These are phyloP conservation scores for Fragilaria crotonensis DNA, from an alignment of 108 stramenopile species.

Conservation along the genomic window DNA sequence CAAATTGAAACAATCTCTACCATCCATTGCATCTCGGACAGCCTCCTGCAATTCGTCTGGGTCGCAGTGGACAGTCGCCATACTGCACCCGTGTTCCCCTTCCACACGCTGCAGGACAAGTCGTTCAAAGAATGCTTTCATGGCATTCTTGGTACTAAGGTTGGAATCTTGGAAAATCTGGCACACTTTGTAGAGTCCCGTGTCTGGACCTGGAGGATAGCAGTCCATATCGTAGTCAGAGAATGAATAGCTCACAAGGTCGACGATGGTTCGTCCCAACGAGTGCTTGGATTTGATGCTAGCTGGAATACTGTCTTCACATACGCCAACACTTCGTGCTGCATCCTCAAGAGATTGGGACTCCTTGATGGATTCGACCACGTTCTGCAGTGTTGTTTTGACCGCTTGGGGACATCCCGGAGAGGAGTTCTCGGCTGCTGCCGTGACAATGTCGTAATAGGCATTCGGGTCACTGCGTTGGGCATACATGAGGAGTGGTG, in stretches of 20 bases:
- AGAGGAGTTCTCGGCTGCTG: constrained; percentile 45
- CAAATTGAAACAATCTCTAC: background rate
- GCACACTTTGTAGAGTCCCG: constrained; percentile 42
- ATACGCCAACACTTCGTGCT: constrained; percentile 30
- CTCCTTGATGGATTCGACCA: constrained; percentile 13
- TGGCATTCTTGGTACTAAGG: constrained; percentile 13
- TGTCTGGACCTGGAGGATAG: constrained; percentile 59
- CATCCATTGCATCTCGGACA: constrained; percentile 10
- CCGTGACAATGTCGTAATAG: constrained; percentile 61
- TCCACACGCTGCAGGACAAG: background rate
- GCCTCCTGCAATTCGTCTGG: background rate
- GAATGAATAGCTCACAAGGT: constrained; percentile 45
- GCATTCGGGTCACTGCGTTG: constrained; percentile 38
- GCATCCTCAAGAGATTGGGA: constrained; percentile 14
- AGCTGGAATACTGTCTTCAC: constrained; percentile 31
- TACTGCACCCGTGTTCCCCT: background rate
- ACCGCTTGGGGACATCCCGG: constrained; percentile 50
- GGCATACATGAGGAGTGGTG: constrained; percentile 60
- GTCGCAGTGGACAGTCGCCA: constrained; percentile 8
- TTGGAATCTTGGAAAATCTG: constrained; percentile 36
- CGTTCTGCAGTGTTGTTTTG: constrained; percentile 21
- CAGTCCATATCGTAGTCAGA: constrained; percentile 70
- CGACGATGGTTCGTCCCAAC: constrained; percentile 34
- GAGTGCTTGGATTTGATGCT: constrained; percentile 34
- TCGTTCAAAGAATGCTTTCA: constrained; percentile 20